phyloP scores from a whole-genome alignment of 805 yeast species.

The Yarrowia hollandica region DNA sequence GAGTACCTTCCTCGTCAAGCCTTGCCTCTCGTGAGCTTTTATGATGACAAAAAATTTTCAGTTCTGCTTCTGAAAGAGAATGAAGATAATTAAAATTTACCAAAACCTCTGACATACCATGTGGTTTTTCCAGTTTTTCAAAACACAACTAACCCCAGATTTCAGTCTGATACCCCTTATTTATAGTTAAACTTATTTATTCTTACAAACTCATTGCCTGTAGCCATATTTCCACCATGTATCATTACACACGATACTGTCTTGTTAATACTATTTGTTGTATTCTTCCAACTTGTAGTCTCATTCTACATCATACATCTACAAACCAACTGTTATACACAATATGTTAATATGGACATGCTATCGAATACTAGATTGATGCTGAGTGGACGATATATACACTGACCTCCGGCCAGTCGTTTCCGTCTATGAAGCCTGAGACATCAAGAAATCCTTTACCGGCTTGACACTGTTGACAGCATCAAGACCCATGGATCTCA shows the following conservation, averaged over 20 bases:
- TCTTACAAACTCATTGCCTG: no score
- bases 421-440: constrained; percentile 48
- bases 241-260: no score
- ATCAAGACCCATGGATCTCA: constrained; percentile 75
- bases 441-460: constrained; percentile 69
- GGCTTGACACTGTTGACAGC: constrained; percentile 61
- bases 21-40: constrained; percentile 33
- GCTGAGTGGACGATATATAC: no score
- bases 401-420: no score
- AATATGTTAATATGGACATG: no score
- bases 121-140: background rate
- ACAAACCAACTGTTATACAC: no score
- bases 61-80: constrained; percentile 96
- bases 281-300: no score
- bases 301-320: no score
- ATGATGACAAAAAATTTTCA: constrained; percentile 72
- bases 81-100: constrained; percentile 63
- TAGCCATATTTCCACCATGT: no score
- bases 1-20: constrained; percentile 1
- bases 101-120: constrained; percentile 24
- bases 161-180: constrained; percentile 10
- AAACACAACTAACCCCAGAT: constrained; percentile 6
- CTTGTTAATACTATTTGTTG: no score
- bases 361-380: no score
- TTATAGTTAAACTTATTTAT: background rate